Conservation (phyloP, 495 filamentous ascomycete genomes). For the Tuber brumale region DNA sequence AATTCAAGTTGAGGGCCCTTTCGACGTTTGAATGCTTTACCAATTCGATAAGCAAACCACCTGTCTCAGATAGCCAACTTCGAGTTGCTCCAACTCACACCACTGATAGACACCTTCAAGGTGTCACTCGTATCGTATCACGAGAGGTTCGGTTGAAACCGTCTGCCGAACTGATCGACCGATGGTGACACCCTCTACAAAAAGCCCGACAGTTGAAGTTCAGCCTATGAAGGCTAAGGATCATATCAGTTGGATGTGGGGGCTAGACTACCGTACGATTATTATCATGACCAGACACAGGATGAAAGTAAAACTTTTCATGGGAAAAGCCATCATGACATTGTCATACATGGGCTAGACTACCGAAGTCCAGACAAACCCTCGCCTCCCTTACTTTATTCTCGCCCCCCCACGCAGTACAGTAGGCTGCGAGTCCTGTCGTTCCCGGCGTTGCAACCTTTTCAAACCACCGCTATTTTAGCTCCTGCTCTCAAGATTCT, state of each 20-base stretch:
- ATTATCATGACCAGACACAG: neutral
- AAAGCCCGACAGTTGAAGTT: neutral
- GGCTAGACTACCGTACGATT: neutral
- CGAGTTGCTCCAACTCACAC: neutral
- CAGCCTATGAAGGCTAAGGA: neutral
- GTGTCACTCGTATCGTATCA: neutral
- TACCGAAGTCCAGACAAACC: neutral
- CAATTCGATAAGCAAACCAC: neutral
- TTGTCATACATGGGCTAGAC: no score
- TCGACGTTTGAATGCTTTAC: neutral
- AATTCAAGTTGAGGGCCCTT: neutral
- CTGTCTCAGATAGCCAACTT: neutral
- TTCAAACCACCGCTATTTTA: neutral
- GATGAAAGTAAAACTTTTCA: neutral
- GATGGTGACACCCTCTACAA: conserved; percentile 1
- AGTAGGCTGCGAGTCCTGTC: neutral
- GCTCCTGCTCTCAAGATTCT: neutral
- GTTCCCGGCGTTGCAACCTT: neutral
- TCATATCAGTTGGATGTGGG: neutral
- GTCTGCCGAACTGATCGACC: neutral
- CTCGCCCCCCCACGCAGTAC: neutral
- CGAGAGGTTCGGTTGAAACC: neutral
- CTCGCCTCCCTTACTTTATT: neutral
- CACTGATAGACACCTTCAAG: neutral
- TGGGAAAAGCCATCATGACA: neutral